A percentile compares a stretch with the other conserved stretches of the same genome.
Conservation (phyloP, 2,329 filamentous ascomycete species). For the Colletotrichum sp. region DNA sequence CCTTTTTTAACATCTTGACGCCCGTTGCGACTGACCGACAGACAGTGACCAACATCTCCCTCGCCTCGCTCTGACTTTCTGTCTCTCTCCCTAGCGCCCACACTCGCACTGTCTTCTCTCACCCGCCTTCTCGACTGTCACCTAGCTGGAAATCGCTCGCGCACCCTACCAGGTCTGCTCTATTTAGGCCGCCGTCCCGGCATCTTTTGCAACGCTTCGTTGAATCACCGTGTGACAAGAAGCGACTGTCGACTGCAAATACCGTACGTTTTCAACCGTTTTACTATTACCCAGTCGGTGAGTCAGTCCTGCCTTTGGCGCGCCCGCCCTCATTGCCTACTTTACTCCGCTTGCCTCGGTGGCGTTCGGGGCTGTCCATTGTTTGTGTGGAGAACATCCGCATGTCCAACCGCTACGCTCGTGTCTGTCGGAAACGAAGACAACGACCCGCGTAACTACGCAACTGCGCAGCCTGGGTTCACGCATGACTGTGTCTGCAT, state of each 20-base stretch:
- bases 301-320: conserved; percentile 3
- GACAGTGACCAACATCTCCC: neutral
- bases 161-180: neutral
- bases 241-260: neutral
- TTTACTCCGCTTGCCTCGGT: neutral
- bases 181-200: neutral
- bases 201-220: neutral
- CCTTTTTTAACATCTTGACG: neutral
- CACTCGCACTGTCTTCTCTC: neutral
- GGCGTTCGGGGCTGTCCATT: neutral
- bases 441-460: neutral
- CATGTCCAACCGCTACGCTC: neutral
- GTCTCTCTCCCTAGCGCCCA: neutral
- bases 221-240: conserved; percentile 4
- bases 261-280: neutral
- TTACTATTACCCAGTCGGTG: neutral
- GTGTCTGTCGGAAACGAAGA: neutral
- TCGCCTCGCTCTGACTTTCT: neutral
- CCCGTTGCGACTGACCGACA: neutral
- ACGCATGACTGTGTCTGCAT: neutral
- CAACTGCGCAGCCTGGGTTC: neutral
- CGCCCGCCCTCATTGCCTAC: neutral
- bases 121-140: neutral
- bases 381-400: conserved; percentile 4
- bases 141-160: neutral